A percentile compares a stretch with the other conserved stretches of the same genome.
Evolutionary conservation across 805 yeast species (phyloP).

Genomic region (Candida khao-thaluensis): DNA sequence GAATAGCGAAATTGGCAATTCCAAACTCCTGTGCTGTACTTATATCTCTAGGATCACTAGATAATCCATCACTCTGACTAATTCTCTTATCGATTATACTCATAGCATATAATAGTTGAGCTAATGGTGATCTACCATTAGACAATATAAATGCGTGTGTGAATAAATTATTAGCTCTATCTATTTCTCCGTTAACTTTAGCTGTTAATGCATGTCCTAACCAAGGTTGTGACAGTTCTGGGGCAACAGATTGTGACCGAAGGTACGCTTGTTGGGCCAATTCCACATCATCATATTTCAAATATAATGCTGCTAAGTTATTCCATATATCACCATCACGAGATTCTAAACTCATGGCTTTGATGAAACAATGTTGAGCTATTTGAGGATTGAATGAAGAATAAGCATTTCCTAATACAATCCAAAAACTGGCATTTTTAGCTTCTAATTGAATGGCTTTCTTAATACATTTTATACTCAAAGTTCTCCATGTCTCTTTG

Average conservation of each 20-base stretch:
- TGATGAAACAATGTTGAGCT: constrained; percentile 90
- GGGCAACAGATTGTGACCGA: constrained; percentile 78
- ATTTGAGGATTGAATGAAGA: constrained; percentile 63
- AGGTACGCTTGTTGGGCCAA: constrained; percentile 72
- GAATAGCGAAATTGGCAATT: constrained; percentile 65
- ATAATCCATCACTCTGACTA: constrained; percentile 36
- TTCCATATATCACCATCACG: constrained; percentile 74
- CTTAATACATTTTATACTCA: constrained; percentile 58
- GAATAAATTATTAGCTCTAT: constrained; percentile 55
- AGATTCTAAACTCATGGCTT: constrained; percentile 69
- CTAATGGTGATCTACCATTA: constrained; percentile 65
- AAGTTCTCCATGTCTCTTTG: constrained; percentile 34
- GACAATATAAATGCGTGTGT: constrained; percentile 80
- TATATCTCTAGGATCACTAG: constrained; percentile 52
- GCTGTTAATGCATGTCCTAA: constrained; percentile 74
- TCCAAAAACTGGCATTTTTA: constrained; percentile 74
- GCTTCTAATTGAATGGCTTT: constrained; percentile 71
- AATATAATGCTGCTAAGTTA: constrained; percentile 74
- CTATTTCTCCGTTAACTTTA: constrained; percentile 46
- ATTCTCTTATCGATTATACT: constrained; percentile 48
- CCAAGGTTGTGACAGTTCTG: constrained; percentile 78
- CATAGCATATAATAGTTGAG: constrained; percentile 71
- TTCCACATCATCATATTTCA: constrained; percentile 63
- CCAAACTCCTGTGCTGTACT: constrained; percentile 63
- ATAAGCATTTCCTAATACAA: constrained; percentile 75